phyloP scores from a whole-genome alignment of 1,284 basidiomycete species.

The Cutaneotrichosporon sp. region DNA sequence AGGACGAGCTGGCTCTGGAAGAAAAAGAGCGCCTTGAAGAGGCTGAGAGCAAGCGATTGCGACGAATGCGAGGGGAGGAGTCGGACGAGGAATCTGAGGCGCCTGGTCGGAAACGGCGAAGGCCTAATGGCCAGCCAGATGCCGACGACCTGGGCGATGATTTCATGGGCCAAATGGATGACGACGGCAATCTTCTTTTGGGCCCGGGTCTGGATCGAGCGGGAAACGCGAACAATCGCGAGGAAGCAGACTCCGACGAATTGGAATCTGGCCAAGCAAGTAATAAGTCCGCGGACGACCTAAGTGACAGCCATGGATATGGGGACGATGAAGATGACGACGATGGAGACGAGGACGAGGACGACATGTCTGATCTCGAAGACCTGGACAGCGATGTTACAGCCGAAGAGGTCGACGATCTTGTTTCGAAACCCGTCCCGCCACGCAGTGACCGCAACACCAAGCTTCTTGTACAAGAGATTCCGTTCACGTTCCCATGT shows the following conservation, averaged over 20 bases:
- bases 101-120: slow-evolving; percentile 35
- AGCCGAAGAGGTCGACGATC: slow-evolving; percentile 38
- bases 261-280: slow-evolving; percentile 20
- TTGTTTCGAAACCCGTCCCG: slow-evolving; percentile 28
- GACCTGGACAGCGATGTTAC: slow-evolving; percentile 32
- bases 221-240: slow-evolving; percentile 36
- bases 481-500: slow-evolving; percentile 90
- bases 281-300: slow-evolving; percentile 31
- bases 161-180: slow-evolving; percentile 54
- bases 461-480: slow-evolving; percentile 57
- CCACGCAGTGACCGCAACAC: slow-evolving; percentile 37
- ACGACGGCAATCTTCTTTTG: slow-evolving; percentile 52
- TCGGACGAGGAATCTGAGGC: slow-evolving; percentile 59
- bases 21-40: slow-evolving; percentile 81
- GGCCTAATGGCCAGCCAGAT: slow-evolving; percentile 28
- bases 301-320: slow-evolving; percentile 34
- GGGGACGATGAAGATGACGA: slow-evolving; percentile 32
- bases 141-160: slow-evolving; percentile 87
- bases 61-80: slow-evolving; percentile 81
- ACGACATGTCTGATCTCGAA: slow-evolving; percentile 24
- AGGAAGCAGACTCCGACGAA: neutral
- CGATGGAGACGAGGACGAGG: slow-evolving; percentile 35
- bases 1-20: slow-evolving; percentile 85
- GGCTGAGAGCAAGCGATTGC: slow-evolving; percentile 71
- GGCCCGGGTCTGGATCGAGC: slow-evolving; percentile 54